Conservation (phyloP, 139 green algal species). For the Picochlorum sp. region DNA sequence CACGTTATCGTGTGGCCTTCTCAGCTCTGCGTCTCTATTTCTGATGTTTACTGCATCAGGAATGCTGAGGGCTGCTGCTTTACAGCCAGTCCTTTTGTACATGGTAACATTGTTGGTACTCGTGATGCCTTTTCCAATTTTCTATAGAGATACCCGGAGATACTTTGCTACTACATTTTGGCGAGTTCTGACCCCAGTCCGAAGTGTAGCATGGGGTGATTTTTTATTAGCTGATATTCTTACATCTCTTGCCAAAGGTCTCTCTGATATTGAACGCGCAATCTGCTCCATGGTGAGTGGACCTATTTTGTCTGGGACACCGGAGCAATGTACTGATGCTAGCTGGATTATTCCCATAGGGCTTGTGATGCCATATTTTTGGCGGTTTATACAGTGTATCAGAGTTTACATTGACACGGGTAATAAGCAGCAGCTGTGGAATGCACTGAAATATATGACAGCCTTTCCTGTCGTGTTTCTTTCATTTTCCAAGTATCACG, state of each 20-base stretch:
- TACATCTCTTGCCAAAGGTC: slow-evolving; percentile 78
- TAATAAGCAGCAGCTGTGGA: slow-evolving; percentile 52
- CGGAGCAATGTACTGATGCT: slow-evolving; percentile 29
- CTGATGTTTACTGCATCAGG: slow-evolving; percentile 1
- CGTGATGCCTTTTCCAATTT: slow-evolving; percentile 32
- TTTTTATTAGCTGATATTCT: slow-evolving; percentile 94
- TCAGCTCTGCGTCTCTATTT: neutral
- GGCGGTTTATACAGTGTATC: slow-evolving; percentile 87
- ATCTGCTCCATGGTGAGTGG: slow-evolving; percentile 46
- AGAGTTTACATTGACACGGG: slow-evolving; percentile 59
- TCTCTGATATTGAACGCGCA: slow-evolving; percentile 63
- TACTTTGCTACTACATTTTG: slow-evolving; percentile 55
- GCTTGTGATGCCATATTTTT: slow-evolving; percentile 69
- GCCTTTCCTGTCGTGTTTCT: slow-evolving; percentile 89
- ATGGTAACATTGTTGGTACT: slow-evolving; percentile 20
- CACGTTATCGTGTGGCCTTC: neutral
- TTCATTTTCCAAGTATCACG: slow-evolving; percentile 67
- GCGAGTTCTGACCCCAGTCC: slow-evolving; percentile 53
- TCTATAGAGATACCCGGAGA: slow-evolving; percentile 30
- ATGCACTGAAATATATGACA: slow-evolving; percentile 91
- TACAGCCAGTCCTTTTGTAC: slow-evolving; percentile 47
- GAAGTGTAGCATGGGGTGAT: slow-evolving; percentile 78
- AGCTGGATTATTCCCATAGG: slow-evolving; percentile 51
- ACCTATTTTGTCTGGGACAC: slow-evolving; percentile 35
- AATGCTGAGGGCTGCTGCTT: slow-evolving; percentile 5